Evolutionary conservation across 1,139 yeast genomes (phyloP).

Genomic region (Sugiyamaella neomexicana): DNA sequence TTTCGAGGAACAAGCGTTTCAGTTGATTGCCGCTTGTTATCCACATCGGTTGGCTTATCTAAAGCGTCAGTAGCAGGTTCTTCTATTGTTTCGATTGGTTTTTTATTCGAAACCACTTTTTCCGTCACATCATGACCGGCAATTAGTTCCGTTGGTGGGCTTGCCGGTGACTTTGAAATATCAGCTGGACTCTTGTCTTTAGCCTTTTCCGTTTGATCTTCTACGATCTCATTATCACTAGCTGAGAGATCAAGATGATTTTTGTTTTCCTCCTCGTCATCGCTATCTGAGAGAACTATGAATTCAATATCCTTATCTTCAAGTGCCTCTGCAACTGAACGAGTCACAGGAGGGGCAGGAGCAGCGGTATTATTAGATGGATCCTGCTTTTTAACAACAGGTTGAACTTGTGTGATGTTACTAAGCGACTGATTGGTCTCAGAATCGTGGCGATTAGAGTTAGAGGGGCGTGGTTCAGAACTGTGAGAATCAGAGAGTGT

Average conservation of each 20-base stretch:
- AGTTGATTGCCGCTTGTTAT: not conserved
- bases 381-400: not conserved
- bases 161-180: not conserved
- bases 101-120: too few relatives aligned
- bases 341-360: not conserved
- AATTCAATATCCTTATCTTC: slow-evolving; percentile 17
- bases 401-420: not conserved
- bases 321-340: not conserved
- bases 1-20: slow-evolving; percentile 8
- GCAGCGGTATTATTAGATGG: not conserved
- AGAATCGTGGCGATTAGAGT: too few relatives aligned
- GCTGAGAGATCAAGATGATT: too few relatives aligned
- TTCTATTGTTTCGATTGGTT: too few relatives aligned
- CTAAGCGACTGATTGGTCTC: not conserved
- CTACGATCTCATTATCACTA: too few relatives aligned
- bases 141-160: too few relatives aligned
- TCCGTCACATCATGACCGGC: too few relatives aligned
- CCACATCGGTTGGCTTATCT: not conserved
- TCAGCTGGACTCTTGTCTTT: too few relatives aligned
- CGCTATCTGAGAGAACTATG: slow-evolving; percentile 37
- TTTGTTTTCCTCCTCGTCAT: slow-evolving; percentile 1
- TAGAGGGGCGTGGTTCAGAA: too few relatives aligned
- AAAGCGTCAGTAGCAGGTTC: not conserved
- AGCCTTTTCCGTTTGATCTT: too few relatives aligned
- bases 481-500: too few relatives aligned